Evolutionary conservation across 257 asterid genomes (phyloP).

Genomic region (Solanum appendiculatum): DNA sequence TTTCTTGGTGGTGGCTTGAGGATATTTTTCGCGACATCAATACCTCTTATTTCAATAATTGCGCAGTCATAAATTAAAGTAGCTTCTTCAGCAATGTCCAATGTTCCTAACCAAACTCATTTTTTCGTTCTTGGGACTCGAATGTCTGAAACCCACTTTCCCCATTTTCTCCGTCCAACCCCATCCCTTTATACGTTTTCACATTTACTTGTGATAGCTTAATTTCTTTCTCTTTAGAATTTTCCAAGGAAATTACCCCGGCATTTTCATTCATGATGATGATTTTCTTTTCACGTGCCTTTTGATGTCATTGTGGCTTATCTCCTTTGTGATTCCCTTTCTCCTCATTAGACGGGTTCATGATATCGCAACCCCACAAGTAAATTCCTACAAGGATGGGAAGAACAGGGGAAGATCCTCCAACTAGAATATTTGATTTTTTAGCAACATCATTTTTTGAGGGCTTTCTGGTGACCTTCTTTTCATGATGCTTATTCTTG

Average conservation of each 20-base stretch:
- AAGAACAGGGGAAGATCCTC: background rate
- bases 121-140: background rate
- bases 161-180: background rate
- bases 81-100: background rate
- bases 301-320: background rate
- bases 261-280: background rate
- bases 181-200: background rate
- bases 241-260: background rate
- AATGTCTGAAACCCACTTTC: background rate
- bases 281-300: background rate
- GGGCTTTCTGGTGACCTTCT: background rate
- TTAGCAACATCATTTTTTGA: background rate
- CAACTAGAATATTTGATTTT: accelerated
- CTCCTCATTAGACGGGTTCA: background rate
- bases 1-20: background rate
- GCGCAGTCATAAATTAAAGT: background rate
- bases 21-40: background rate
- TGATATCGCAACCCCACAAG: background rate
- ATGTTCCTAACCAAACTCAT: background rate
- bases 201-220: background rate
- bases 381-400: background rate
- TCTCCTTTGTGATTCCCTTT: background rate
- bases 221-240: background rate
- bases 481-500: background rate
- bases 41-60: background rate